Conservation (phyloP, 208 protist species). For the Eutreptiella sp. region DNA sequence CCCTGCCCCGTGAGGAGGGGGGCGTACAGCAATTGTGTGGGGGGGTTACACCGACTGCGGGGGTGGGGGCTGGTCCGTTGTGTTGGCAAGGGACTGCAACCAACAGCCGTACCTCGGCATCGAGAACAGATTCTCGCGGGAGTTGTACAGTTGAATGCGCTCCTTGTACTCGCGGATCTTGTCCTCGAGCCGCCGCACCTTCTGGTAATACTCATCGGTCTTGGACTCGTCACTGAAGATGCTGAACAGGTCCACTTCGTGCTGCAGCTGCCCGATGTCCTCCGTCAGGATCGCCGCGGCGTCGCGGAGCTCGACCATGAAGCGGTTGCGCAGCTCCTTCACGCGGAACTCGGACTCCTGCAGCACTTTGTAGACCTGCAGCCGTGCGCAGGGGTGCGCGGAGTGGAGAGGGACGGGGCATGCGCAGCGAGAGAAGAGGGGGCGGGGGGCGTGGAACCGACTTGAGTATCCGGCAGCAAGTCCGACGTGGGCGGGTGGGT, state of each 20-base stretch:
- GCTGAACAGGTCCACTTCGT: constrained; percentile 69
- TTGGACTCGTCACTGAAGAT: constrained; percentile 69
- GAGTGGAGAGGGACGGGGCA: too few species aligned
- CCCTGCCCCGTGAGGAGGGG: too few species aligned
- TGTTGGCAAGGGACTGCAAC: too few species aligned
- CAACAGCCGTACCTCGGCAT: too few species aligned
- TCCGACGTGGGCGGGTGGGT: too few species aligned
- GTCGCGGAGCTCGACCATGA: constrained; percentile 76
- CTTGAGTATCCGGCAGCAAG: too few species aligned
- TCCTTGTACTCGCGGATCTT: constrained; percentile 59
- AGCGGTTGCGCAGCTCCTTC: constrained; percentile 77
- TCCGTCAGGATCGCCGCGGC: constrained; percentile 69
- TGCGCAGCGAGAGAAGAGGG: too few species aligned
- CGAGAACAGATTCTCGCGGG: constrained; percentile 75
- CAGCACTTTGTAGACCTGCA: constrained; percentile 71
- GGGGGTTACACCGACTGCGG: too few species aligned
- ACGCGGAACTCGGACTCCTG: constrained; percentile 77
- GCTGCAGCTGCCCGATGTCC: constrained; percentile 65
- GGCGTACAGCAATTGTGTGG: too few species aligned
- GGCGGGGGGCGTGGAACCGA: too few species aligned
- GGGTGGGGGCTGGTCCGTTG: too few species aligned
- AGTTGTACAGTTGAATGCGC: constrained; percentile 67
- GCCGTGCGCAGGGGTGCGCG: too few species aligned
- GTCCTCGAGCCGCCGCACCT: constrained; percentile 57
- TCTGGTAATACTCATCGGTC: constrained; percentile 76